A percentile compares a stretch with the other conserved stretches of the same genome.
Evolutionary conservation across 2,329 filamentous ascomycete species (phyloP).

Genomic region (Colletotrichum trifolii): DNA sequence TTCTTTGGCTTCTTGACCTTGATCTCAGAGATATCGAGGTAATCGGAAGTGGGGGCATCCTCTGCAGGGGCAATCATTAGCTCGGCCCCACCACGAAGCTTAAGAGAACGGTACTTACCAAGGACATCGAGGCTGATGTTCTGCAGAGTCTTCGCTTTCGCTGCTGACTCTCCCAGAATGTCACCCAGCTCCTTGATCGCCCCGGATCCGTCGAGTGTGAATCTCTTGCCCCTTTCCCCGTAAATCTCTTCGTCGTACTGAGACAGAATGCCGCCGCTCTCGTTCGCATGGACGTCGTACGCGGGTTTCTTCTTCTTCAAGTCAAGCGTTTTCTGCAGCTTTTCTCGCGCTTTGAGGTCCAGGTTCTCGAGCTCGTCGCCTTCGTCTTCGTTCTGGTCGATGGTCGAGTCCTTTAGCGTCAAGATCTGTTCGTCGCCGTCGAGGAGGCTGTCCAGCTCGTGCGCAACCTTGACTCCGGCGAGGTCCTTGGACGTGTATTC

Average conservation of each 20-base stretch:
- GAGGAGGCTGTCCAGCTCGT: slow-evolving; percentile 84
- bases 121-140: slow-evolving; percentile 86
- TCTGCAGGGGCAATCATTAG: slow-evolving; percentile 57
- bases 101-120: slow-evolving; percentile 48
- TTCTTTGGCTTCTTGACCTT: slow-evolving; percentile 97
- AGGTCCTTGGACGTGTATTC: slow-evolving; percentile 88
- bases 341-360: slow-evolving; percentile 77
- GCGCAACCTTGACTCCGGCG: slow-evolving; percentile 90
- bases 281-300: slow-evolving; percentile 84
- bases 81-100: slow-evolving; percentile 21
- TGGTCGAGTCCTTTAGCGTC: slow-evolving; percentile 92
- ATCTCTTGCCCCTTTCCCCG: slow-evolving; percentile 88
- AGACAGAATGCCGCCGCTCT: slow-evolving; percentile 76
- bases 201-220: slow-evolving; percentile 85
- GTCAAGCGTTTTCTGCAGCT: slow-evolving; percentile 79
- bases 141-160: slow-evolving; percentile 71
- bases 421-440: slow-evolving; percentile 89
- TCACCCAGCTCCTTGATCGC: slow-evolving; percentile 73
- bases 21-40: slow-evolving; percentile 85
- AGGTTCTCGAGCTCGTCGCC: slow-evolving; percentile 91
- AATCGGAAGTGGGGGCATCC: slow-evolving; percentile 82
- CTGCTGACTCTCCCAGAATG: slow-evolving; percentile 61
- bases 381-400: slow-evolving; percentile 84
- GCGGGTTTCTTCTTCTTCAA: slow-evolving; percentile 90
- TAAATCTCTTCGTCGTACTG: slow-evolving; percentile 97